These are phyloP conservation scores for Ogataea sp. DNA, from an alignment of 805 yeast genomes.

Conservation along the genomic window DNA sequence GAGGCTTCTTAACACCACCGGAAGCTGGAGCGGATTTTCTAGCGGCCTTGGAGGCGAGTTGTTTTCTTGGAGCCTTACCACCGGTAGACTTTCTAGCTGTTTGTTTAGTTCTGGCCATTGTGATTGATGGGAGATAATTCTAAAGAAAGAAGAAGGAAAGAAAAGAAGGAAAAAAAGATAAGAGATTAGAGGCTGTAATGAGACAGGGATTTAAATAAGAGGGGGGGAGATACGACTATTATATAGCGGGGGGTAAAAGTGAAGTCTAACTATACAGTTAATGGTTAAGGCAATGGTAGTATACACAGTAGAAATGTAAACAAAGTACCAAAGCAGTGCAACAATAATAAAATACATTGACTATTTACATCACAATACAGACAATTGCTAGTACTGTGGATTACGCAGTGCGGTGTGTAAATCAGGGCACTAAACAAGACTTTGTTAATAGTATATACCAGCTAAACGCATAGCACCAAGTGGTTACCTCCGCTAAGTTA, in stretches of 20 bases:
- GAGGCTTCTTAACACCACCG: slow-evolving; percentile 92
- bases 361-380: no score
- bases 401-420: no score
- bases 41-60: slow-evolving; percentile 86
- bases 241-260: no score
- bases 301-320: no score
- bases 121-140: slow-evolving; percentile 13
- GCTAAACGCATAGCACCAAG: not conserved
- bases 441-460: not conserved
- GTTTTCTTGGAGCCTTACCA: slow-evolving; percentile 96
- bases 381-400: no score
- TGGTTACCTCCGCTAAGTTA: not conserved
- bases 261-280: no score
- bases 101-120: slow-evolving; percentile 90
- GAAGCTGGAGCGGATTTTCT: slow-evolving; percentile 89
- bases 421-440: no score
- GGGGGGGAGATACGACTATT: not conserved
- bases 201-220: not conserved
- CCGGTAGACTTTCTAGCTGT: slow-evolving; percentile 93
- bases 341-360: no score
- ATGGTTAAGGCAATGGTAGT: no score
- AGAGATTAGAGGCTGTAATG: not conserved
- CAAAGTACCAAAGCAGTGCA: no score
- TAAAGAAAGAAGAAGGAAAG: not conserved
- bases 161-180: not conserved